Conservation (phyloP, 1,139 yeast genomes). For the Geotrichum siamense region DNA sequence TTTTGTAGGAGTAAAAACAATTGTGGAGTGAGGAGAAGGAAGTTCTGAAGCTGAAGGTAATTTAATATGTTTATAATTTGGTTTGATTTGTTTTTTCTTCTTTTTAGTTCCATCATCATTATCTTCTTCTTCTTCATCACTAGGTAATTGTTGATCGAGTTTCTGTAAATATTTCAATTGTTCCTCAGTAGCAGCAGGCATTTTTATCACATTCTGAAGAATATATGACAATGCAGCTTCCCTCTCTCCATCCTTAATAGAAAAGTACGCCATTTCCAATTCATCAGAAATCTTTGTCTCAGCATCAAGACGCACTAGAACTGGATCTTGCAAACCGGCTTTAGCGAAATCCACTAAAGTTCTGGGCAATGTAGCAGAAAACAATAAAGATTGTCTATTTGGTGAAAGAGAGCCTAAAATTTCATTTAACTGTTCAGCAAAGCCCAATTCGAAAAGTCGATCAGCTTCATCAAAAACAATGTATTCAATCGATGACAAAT, state of each 20-base stretch:
- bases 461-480: constrained; percentile 98
- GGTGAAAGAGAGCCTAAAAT: constrained; percentile 76
- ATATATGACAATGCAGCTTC: constrained; percentile 77
- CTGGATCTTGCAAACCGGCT: constrained; percentile 90
- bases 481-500: constrained; percentile 73
- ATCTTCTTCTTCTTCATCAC: constrained; percentile 38
- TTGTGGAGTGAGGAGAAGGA: constrained; percentile 81
- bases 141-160: constrained; percentile 27
- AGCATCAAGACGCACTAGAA: constrained; percentile 83
- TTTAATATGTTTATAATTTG: constrained; percentile 43
- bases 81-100: constrained; percentile 36
- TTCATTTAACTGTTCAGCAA: constrained; percentile 89
- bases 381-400: constrained; percentile 76
- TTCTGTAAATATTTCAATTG: constrained; percentile 42
- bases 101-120: constrained; percentile 40
- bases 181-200: constrained; percentile 65
- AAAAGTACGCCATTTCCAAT: constrained; percentile 80
- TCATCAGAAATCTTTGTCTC: constrained; percentile 86
- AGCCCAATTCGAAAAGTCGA: constrained; percentile 94
- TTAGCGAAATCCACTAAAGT: constrained; percentile 93
- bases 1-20: constrained; percentile 91
- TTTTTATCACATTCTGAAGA: constrained; percentile 74
- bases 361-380: constrained; percentile 92
- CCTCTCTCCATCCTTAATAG: constrained; percentile 76
- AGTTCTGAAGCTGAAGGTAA: constrained; percentile 73